A percentile compares a stretch with the other conserved stretches of the same genome.
Conservation (phyloP, 2,329 filamentous ascomycete species). For the Cladosporium halotolerans region DNA sequence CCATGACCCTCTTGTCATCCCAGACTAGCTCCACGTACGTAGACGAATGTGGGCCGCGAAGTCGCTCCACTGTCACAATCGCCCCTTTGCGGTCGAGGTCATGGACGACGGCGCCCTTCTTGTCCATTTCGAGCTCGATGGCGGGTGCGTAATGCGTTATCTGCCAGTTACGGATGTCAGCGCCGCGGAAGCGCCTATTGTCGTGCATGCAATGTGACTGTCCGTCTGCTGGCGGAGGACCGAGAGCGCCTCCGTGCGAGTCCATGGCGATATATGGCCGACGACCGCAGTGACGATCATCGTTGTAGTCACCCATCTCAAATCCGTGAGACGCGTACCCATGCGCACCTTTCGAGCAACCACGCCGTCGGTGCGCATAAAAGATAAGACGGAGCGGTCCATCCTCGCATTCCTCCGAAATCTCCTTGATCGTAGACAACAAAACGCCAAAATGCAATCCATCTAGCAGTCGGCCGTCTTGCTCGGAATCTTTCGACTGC, state of each 20-base stretch:
- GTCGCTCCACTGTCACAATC: constrained; percentile 27
- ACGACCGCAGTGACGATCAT: neutral
- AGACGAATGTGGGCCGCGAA: constrained; percentile 25
- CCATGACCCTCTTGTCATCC: constrained; percentile 30
- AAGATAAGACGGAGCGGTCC: constrained; percentile 29
- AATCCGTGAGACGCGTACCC: neutral
- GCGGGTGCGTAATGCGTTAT: constrained; percentile 25
- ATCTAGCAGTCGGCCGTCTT: constrained; percentile 33
- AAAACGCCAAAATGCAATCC: constrained; percentile 37
- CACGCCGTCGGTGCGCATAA: constrained; percentile 20
- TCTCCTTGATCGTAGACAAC: constrained; percentile 32
- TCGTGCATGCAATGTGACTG: constrained; percentile 27
- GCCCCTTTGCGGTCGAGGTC: constrained; percentile 27
- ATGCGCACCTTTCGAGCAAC: neutral
- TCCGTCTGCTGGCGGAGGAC: constrained; percentile 17
- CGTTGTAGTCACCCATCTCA: neutral
- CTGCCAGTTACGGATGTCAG: constrained; percentile 29
- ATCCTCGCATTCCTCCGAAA: constrained; percentile 24
- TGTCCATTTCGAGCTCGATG: constrained; percentile 30
- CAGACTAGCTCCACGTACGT: constrained; percentile 35
- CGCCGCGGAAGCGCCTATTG: constrained; percentile 24
- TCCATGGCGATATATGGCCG: constrained; percentile 19
- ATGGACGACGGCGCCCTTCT: constrained; percentile 30
- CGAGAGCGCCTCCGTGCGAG: constrained; percentile 15
- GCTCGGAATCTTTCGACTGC: constrained; percentile 25